Percentiles rank a stretch among this genome's conserved stretches.
Evolutionary conservation across 2,329 filamentous ascomycete genomes (phyloP).

Genomic region (Ophiostoma novo-ulmi): DNA sequence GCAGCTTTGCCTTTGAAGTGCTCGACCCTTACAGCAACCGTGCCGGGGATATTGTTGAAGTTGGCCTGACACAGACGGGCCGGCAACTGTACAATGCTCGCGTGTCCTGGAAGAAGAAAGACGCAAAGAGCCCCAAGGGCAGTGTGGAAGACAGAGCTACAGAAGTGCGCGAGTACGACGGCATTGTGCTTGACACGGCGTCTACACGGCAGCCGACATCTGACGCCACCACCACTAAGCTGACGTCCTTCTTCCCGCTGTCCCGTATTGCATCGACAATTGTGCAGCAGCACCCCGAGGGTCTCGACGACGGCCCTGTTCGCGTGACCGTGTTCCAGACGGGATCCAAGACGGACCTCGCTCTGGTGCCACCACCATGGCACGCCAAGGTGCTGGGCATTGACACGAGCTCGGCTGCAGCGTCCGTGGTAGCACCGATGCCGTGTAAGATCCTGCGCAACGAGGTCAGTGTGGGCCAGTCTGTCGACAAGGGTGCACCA

Average conservation of each 20-base stretch:
- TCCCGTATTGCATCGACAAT: slow-evolving; percentile 76
- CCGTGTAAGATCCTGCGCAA: slow-evolving; percentile 93
- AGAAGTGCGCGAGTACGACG: slow-evolving; percentile 39
- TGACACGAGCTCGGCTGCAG: slow-evolving; percentile 61
- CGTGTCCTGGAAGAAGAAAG: slow-evolving; percentile 37
- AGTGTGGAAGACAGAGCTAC: neutral
- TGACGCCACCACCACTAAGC: slow-evolving; percentile 31
- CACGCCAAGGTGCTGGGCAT: slow-evolving; percentile 80
- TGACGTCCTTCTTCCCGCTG: slow-evolving; percentile 75
- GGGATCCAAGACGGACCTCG: slow-evolving; percentile 55
- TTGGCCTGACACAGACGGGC: slow-evolving; percentile 46
- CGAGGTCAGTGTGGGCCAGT: slow-evolving; percentile 75
- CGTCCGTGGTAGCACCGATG: slow-evolving; percentile 89
- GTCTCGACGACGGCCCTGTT: slow-evolving; percentile 37
- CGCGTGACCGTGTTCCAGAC: slow-evolving; percentile 73
- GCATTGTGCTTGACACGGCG: slow-evolving; percentile 42
- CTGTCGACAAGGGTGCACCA: slow-evolving; percentile 77
- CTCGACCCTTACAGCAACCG: slow-evolving; percentile 53
- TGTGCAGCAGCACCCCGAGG: slow-evolving; percentile 47
- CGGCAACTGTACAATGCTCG: slow-evolving; percentile 44
- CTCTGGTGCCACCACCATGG: slow-evolving; percentile 65
- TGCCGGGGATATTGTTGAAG: slow-evolving; percentile 49
- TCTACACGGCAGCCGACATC: slow-evolving; percentile 24
- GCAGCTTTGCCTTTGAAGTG: slow-evolving; percentile 49
- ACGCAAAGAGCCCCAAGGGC: neutral